Conservation (phyloP, 1,139 yeast genomes). For the Geotrichum cucujoidarum region DNA sequence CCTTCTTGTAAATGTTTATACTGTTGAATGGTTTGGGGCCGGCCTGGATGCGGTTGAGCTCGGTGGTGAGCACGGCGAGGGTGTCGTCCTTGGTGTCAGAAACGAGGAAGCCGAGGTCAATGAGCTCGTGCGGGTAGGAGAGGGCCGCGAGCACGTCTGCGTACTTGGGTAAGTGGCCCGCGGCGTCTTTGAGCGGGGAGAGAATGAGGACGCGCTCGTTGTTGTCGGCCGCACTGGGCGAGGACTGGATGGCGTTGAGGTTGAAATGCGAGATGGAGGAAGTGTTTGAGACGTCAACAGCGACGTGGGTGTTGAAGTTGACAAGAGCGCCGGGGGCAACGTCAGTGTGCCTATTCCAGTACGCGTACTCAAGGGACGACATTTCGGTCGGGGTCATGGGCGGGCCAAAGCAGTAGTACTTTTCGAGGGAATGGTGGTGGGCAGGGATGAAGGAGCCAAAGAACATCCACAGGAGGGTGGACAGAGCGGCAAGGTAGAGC, state of each 20-base stretch:
- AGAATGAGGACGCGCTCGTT: conserved; percentile 68
- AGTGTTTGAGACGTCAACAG: conserved; percentile 16
- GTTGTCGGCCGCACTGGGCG: conserved; percentile 46
- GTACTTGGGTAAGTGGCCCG: conserved; percentile 71
- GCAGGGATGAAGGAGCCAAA: conserved; percentile 19
- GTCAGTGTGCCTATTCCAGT: conserved; percentile 25
- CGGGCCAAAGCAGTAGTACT: conserved; percentile 31
- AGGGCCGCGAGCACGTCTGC: conserved; percentile 80
- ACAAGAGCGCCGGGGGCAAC: conserved; percentile 30
- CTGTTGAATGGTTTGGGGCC: conserved; percentile 53
- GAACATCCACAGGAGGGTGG: background rate
- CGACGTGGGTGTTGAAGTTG: conserved; percentile 19
- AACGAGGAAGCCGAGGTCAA: conserved; percentile 80
- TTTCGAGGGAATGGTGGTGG: conserved; percentile 22
- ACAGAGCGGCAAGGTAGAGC: background rate
- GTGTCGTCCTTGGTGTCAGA: conserved; percentile 73
- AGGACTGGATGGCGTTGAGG: conserved; percentile 42
- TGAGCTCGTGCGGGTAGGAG: conserved; percentile 74
- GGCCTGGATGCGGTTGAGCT: conserved; percentile 30
- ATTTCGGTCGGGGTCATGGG: conserved; percentile 30
- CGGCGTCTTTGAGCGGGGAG: conserved; percentile 80
- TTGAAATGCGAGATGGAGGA: conserved; percentile 40
- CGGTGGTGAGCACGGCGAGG: conserved; percentile 56
- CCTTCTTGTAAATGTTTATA: conserved; percentile 70
- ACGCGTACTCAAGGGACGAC: conserved; percentile 27